phyloP scores from a whole-genome alignment of 2,329 filamentous ascomycete species.

The Calcarisporium arbuscula region DNA sequence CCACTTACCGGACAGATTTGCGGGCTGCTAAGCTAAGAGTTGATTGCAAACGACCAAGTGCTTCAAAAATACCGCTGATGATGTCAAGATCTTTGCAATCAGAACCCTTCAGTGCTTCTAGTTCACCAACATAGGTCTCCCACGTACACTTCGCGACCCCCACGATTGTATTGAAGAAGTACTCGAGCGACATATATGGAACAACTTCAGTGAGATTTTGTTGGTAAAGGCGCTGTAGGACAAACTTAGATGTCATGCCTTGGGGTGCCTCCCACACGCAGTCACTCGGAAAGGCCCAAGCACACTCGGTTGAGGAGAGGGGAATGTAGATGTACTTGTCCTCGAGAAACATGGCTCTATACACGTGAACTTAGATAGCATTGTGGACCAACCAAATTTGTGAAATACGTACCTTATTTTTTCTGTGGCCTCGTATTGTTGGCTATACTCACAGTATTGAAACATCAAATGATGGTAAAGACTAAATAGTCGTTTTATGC shows the following conservation, averaged over 20 bases:
- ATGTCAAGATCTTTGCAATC: not conserved
- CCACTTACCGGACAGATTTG: not conserved
- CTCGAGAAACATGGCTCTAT: not conserved
- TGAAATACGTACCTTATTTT: not conserved
- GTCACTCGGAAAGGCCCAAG: not conserved
- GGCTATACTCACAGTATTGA: no score
- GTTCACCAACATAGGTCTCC: not conserved
- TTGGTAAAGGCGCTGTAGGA: not conserved
- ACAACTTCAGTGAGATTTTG: not conserved
- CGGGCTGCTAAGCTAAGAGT: not conserved
- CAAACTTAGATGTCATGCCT: not conserved
- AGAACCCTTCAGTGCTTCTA: not conserved
- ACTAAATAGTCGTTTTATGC: no score
- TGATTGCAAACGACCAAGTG: not conserved
- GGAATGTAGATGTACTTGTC: not conserved
- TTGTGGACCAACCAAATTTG: no score
- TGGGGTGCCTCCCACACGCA: not conserved
- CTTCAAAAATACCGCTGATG: not conserved
- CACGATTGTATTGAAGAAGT: not conserved
- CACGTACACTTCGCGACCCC: not conserved
- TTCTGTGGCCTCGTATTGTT: not conserved
- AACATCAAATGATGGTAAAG: no score
- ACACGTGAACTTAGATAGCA: no score
- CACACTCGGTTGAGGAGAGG: not conserved
- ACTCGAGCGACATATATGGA: not conserved